These are phyloP conservation scores for Lactuca sativa DNA, from an alignment of 129 eudicot genomes.

Conservation along the genomic window DNA sequence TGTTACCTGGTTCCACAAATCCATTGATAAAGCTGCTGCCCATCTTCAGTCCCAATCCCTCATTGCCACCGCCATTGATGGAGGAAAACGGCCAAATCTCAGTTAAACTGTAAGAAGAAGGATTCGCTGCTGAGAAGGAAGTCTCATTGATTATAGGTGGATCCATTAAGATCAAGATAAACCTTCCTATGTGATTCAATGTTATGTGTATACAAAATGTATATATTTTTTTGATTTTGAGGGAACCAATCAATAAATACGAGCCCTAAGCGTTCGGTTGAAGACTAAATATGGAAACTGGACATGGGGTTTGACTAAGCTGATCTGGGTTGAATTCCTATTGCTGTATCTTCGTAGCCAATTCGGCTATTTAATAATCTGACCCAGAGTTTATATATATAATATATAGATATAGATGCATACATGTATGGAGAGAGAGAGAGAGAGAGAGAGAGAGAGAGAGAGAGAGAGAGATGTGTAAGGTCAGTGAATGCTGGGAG, in stretches of 20 bases:
- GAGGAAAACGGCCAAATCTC: slow-evolving; percentile 75
- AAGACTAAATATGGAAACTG: slow-evolving; percentile 26
- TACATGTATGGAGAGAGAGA: not conserved
- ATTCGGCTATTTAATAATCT: slow-evolving; percentile 3
- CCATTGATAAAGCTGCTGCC: slow-evolving; percentile 38
- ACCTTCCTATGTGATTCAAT: not conserved
- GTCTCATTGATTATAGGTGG: slow-evolving; percentile 72
- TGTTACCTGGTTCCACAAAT: slow-evolving; percentile 35
- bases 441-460: slow-evolving; percentile 10
- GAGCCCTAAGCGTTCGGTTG: slow-evolving; percentile 22
- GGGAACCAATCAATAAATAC: slow-evolving; percentile 9
- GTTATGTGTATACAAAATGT: slow-evolving; percentile 7
- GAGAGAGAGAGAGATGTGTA: not conserved
- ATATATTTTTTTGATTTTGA: not conserved
- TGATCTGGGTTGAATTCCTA: slow-evolving; percentile 20
- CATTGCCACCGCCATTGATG: slow-evolving; percentile 33
- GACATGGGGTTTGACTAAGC: slow-evolving; percentile 18
- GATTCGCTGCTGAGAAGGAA: slow-evolving; percentile 74
- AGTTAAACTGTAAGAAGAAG: slow-evolving; percentile 71
- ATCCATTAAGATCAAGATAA: slow-evolving; percentile 47
- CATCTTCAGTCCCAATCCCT: slow-evolving; percentile 52
- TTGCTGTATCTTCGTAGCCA: slow-evolving; percentile 16
- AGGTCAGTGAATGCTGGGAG: slow-evolving; percentile 19
- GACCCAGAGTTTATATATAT: not conserved
- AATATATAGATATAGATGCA: not conserved